Percentiles rank a stretch among this genome's conserved stretches.
Evolutionary conservation across 2,329 filamentous ascomycete species (phyloP).

Genomic region (Diaporthe sp.): DNA sequence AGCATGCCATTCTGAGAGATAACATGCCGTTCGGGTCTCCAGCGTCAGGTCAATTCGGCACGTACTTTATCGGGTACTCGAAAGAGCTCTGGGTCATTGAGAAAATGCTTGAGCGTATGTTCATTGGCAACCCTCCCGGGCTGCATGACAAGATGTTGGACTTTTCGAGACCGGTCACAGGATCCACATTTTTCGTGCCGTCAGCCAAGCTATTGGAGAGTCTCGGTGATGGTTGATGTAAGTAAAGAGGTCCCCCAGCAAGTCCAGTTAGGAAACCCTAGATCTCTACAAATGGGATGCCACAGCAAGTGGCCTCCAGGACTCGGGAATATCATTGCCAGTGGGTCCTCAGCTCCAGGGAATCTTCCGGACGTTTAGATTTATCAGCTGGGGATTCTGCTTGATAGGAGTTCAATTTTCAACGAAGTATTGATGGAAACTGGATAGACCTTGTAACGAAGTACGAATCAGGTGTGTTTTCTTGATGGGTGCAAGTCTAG

Average conservation of each 20-base stretch:
- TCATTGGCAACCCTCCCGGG: neutral
- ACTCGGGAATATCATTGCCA: neutral
- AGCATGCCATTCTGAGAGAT: constrained; percentile 1
- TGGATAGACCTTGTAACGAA: no score
- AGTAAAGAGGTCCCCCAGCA: neutral
- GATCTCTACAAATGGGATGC: neutral
- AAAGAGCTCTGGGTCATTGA: constrained; percentile 5
- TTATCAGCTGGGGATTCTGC: neutral
- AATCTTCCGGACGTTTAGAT: neutral
- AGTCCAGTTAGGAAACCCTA: neutral
- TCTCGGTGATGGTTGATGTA: neutral
- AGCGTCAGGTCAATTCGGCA: neutral
- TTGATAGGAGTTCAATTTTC: neutral
- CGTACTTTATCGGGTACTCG: constrained; percentile 3
- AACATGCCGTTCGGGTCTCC: constrained; percentile 5
- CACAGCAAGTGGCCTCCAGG: neutral
- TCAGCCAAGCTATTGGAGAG: neutral
- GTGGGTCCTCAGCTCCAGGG: neutral
- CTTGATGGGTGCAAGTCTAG: no score
- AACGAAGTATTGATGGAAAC: neutral
- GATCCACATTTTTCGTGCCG: neutral
- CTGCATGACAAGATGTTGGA: constrained; percentile 7
- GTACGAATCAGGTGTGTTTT: no score
- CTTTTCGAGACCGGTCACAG: neutral
- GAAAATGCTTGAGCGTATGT: neutral